These are phyloP conservation scores for Melanogaster broomeanus DNA, from an alignment of 768 basidiomycete genomes.

Conservation along the genomic window DNA sequence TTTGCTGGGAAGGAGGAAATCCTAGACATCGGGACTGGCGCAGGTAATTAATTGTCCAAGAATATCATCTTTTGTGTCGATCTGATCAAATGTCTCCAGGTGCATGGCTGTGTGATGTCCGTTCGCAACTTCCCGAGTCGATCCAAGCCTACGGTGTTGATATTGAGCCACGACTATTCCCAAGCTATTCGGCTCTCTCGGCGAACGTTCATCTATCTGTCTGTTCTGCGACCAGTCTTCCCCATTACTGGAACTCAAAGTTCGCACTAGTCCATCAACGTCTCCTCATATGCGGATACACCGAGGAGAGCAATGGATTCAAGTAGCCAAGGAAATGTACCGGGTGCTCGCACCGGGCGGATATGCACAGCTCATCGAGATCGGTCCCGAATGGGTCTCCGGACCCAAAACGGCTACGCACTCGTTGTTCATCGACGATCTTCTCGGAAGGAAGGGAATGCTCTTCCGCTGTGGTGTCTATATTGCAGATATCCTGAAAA, in stretches of 20 bases:
- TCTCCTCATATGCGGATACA: slow-evolving; percentile 31
- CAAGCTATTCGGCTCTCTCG: not conserved
- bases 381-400: slow-evolving; percentile 14
- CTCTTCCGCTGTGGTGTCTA: slow-evolving; percentile 8
- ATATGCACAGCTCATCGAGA: slow-evolving; percentile 34
- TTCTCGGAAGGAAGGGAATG: slow-evolving; percentile 11
- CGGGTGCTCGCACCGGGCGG: slow-evolving; percentile 36
- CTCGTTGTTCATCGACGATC: slow-evolving; percentile 9
- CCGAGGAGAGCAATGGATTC: slow-evolving; percentile 27
- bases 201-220: slow-evolving; percentile 22
- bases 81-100: slow-evolving; percentile 7
- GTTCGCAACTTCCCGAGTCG: slow-evolving; percentile 12
- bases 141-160: slow-evolving; percentile 26
- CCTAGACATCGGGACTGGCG: slow-evolving; percentile 23
- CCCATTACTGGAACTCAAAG: slow-evolving; percentile 28
- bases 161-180: slow-evolving; percentile 25
- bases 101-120: slow-evolving; percentile 23
- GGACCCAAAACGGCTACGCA: slow-evolving; percentile 12
- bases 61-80: not conserved
- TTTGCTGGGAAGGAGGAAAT: slow-evolving; percentile 18
- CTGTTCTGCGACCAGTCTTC: slow-evolving; percentile 29
- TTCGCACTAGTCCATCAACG: slow-evolving; percentile 37
- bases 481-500: slow-evolving; percentile 20
- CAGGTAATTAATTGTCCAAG: slow-evolving; percentile 10
- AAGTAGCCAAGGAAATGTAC: slow-evolving; percentile 26